Conservation (phyloP, 148 eudicot species). For the Diospyros lotus region DNA sequence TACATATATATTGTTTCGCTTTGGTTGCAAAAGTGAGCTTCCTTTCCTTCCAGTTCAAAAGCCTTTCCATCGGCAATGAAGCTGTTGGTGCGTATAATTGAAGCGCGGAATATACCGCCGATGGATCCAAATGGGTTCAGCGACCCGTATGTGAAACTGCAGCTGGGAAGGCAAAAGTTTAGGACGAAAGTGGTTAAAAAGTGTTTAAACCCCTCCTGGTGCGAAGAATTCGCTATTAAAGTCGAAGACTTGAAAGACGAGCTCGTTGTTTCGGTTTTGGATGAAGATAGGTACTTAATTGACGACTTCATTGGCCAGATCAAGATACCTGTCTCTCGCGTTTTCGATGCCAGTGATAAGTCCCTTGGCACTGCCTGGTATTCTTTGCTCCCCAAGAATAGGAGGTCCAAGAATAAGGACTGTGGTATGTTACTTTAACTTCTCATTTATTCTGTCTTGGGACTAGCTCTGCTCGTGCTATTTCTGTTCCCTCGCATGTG, state of each 20-base stretch:
- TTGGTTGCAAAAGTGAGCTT: too few relatives aligned
- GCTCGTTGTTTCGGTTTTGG: slow-evolving; percentile 65
- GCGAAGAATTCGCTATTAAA: slow-evolving; percentile 67
- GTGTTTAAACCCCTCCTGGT: slow-evolving; percentile 86
- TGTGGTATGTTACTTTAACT: slow-evolving; percentile 36
- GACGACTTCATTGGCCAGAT: slow-evolving; percentile 87
- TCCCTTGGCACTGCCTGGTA: slow-evolving; percentile 91
- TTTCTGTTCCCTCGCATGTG: slow-evolving; percentile 1
- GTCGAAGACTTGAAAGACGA: slow-evolving; percentile 88
- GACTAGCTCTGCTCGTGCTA: neutral
- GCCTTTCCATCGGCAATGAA: slow-evolving; percentile 23
- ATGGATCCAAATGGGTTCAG: slow-evolving; percentile 88
- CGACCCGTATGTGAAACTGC: slow-evolving; percentile 87
- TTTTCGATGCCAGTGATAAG: slow-evolving; percentile 78
- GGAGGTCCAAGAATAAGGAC: slow-evolving; percentile 70
- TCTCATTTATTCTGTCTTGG: neutral
- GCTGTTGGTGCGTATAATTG: slow-evolving; percentile 63
- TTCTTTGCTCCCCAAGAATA: slow-evolving; percentile 62
- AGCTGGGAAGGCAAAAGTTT: slow-evolving; percentile 66
- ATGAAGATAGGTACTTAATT: slow-evolving; percentile 82
- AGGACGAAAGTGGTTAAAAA: slow-evolving; percentile 81
- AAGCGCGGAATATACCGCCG: slow-evolving; percentile 79
- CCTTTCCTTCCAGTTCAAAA: too few relatives aligned
- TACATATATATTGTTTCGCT: too few relatives aligned
- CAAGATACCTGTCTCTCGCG: slow-evolving; percentile 53